phyloP scores from a whole-genome alignment of 129 eudicot species.

The Flaveria trinervia region DNA sequence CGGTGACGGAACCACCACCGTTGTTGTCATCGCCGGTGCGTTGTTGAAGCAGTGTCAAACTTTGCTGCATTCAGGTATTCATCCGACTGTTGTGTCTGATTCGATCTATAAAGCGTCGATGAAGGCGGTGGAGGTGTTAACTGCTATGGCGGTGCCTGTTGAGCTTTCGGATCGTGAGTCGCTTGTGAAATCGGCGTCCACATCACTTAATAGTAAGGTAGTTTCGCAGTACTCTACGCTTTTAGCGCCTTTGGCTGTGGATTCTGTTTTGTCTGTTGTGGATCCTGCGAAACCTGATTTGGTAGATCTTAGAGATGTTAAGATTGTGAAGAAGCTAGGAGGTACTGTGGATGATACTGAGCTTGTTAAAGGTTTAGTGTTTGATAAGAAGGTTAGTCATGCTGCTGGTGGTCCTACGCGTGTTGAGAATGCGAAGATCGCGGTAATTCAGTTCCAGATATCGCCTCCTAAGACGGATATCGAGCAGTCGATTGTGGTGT shows the following conservation, averaged over 20 bases:
- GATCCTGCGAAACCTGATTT: constrained; percentile 75
- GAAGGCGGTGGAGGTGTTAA: constrained; percentile 62
- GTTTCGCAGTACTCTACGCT: constrained; percentile 90
- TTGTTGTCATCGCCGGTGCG: constrained; percentile 90
- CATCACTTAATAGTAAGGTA: constrained; percentile 79
- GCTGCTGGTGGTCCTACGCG: constrained; percentile 81
- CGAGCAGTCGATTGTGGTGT: constrained; percentile 86
- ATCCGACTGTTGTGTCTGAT: constrained; percentile 81
- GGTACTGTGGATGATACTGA: constrained; percentile 96
- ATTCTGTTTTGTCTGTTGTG: constrained; percentile 74
- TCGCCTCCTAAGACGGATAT: constrained; percentile 93
- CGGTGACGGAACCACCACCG: constrained; percentile 94
- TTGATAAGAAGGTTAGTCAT: constrained; percentile 90
- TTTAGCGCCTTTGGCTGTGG: constrained; percentile 87
- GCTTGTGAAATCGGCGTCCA: constrained; percentile 74
- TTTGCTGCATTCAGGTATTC: constrained; percentile 65
- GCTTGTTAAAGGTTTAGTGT: constrained; percentile 74
- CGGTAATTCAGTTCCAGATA: constrained; percentile 88
- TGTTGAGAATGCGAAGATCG: constrained; percentile 84
- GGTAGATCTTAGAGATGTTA: constrained; percentile 82
- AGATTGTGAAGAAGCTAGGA: constrained; percentile 78
- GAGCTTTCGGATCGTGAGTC: constrained; percentile 80
- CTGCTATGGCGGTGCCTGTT: constrained; percentile 87
- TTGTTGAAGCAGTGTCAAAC: constrained; percentile 63
- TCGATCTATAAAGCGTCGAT: constrained; percentile 58